Evolutionary conservation across 2,329 filamentous ascomycete genomes (phyloP).

Genomic region (Trichoderma lentiforme): DNA sequence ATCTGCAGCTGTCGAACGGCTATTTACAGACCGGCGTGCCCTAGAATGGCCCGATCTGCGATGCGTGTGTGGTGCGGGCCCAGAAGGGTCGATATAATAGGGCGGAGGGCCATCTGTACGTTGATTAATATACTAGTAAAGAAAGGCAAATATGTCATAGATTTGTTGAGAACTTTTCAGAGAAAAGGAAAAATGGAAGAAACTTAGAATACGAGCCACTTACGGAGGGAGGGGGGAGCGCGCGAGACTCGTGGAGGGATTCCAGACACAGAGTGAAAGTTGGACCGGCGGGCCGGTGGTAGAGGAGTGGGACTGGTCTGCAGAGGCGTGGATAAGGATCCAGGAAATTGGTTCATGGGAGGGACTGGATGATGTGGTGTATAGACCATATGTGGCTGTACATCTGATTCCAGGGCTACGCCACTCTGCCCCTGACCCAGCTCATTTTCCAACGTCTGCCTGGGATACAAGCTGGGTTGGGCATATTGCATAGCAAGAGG

Average conservation of each 20-base stretch:
- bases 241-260: neutral
- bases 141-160: neutral
- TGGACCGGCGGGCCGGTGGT: constrained; percentile 1
- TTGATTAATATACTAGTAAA: neutral
- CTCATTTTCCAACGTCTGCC: neutral
- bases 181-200: neutral
- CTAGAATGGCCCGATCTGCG: constrained; percentile 28
- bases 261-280: neutral
- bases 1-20: constrained; percentile 27
- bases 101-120: neutral
- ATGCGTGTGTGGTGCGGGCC: constrained; percentile 21
- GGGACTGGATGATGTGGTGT: constrained; percentile 20
- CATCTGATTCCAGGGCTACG: constrained; percentile 24
- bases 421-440: constrained; percentile 18
- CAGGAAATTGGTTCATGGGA: constrained; percentile 18
- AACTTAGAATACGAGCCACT: neutral
- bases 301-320: constrained; percentile 14
- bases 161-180: neutral
- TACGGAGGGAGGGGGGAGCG: neutral
- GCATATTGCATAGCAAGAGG: neutral
- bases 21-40: constrained; percentile 26
- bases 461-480: neutral
- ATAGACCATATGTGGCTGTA: constrained; percentile 24
- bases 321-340: constrained; percentile 21
- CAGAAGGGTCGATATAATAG: neutral